These are phyloP conservation scores for Eimeria zaria DNA, from an alignment of 169 alveolate genomes.

Conservation along the genomic window DNA sequence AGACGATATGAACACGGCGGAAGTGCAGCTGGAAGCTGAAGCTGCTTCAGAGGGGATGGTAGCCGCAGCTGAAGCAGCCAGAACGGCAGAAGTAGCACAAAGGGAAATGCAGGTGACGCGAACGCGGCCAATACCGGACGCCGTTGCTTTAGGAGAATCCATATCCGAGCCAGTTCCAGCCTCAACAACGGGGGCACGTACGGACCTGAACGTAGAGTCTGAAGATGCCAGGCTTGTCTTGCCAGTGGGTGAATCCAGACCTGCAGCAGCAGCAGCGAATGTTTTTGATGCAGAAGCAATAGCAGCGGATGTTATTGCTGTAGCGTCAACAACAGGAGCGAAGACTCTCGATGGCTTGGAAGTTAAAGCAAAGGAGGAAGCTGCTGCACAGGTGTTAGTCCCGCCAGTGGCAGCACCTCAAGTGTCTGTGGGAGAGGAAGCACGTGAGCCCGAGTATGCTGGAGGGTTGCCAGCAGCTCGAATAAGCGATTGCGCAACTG, in stretches of 20 bases:
- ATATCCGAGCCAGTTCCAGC: not conserved
- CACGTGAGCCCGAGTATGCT: not conserved
- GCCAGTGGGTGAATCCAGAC: not conserved
- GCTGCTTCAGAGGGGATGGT: not conserved
- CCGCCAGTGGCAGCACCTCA: slow-evolving; percentile 21
- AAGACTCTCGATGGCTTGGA: not conserved
- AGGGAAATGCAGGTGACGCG: not conserved
- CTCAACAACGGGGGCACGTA: not conserved
- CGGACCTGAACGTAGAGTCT: not conserved
- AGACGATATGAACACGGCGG: not conserved
- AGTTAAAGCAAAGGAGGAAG: not conserved
- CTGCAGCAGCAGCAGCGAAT: not conserved
- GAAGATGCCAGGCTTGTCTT: not conserved
- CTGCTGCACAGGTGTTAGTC: not conserved
- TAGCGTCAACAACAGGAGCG: not conserved
- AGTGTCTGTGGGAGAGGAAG: not conserved
- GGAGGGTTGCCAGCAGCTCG: not conserved
- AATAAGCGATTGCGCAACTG: not conserved
- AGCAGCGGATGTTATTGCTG: not conserved
- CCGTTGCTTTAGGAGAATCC: not conserved
- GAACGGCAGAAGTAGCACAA: not conserved
- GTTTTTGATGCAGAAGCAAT: not conserved
- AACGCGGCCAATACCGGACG: not conserved
- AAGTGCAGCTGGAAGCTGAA: not conserved
- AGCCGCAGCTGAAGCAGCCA: slow-evolving; percentile 3